Percentiles rank a stretch among this genome's conserved stretches.
Conservation (phyloP, 495 filamentous ascomycete genomes). For the Apiosordaria backusii region DNA sequence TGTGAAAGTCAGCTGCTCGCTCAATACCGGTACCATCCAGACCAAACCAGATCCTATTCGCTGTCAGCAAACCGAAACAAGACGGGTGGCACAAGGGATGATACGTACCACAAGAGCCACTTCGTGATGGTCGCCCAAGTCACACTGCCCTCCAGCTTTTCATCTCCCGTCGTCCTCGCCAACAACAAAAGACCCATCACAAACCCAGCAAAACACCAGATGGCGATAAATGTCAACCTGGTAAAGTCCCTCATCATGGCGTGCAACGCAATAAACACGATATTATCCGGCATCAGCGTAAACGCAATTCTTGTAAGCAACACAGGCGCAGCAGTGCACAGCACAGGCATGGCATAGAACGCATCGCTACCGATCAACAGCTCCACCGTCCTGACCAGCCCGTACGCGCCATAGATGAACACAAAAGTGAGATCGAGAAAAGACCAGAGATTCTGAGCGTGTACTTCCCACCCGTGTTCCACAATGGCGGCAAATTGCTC, state of each 20-base stretch:
- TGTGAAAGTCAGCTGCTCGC: conserved; percentile 54
- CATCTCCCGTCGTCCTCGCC: conserved; percentile 25
- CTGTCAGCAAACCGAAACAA: neutral
- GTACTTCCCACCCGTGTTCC: conserved; percentile 67
- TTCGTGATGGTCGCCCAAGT: conserved; percentile 54
- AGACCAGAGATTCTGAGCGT: conserved; percentile 65
- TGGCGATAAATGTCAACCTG: conserved; percentile 56
- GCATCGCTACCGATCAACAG: conserved; percentile 35
- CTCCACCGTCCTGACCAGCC: conserved; percentile 52
- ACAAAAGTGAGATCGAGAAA: conserved; percentile 63
- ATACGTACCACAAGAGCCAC: conserved; percentile 56
- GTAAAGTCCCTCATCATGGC: conserved; percentile 66
- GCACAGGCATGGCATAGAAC: conserved; percentile 53
- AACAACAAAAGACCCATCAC: conserved; percentile 61
- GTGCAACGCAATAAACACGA: conserved; percentile 62
- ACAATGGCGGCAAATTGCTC: conserved; percentile 61
- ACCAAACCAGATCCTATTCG: conserved; percentile 58
- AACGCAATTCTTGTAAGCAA: conserved; percentile 62
- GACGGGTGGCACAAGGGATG: neutral
- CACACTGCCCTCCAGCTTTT: conserved; percentile 32
- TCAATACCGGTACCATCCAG: conserved; percentile 64
- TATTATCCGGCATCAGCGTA: conserved; percentile 64
- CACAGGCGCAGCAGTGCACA: conserved; percentile 58
- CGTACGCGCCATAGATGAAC: conserved; percentile 52
- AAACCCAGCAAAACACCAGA: conserved; percentile 65